Evolutionary conservation across 768 basidiomycete species (phyloP).

Genomic region (Amanita exitialis): DNA sequence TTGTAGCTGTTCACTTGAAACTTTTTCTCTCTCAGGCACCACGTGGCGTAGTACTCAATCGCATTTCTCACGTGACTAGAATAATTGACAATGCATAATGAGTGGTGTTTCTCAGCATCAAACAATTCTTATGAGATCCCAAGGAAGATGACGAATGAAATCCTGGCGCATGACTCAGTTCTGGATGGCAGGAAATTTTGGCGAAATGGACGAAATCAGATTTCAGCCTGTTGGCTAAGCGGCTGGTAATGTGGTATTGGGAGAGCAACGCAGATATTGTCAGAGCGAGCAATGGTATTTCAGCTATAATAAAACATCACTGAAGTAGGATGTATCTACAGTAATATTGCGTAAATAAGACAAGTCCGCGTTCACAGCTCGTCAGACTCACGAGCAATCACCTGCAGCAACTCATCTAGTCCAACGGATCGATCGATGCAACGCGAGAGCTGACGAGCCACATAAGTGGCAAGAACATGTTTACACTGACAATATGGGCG

Average conservation of each 20-base stretch:
- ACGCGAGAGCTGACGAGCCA: conserved; percentile 45
- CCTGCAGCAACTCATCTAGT: conserved; percentile 35
- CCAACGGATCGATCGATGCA: conserved; percentile 39
- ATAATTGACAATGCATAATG: not conserved
- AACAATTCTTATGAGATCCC: too few species aligned
- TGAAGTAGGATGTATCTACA: too few species aligned
- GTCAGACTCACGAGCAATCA: conserved; percentile 20
- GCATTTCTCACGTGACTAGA: not conserved
- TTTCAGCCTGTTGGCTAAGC: conserved; percentile 42
- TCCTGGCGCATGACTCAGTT: too few species aligned
- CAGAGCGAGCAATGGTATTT: conserved; percentile 23
- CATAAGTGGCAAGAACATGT: conserved; percentile 57
- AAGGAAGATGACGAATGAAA: too few species aligned
- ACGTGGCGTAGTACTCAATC: not conserved
- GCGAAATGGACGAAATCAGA: too few species aligned
- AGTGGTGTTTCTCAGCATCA: too few species aligned
- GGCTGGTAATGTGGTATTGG: not conserved
- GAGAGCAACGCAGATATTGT: conserved; percentile 10
- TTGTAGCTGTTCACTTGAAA: conserved; percentile 8
- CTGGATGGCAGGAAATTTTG: too few species aligned
- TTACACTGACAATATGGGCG: conserved; percentile 48
- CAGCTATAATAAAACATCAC: too few species aligned
- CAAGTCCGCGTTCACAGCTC: not conserved
- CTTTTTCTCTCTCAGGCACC: not conserved
- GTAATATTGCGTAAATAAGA: too few species aligned